Percentiles rank a stretch among this genome's conserved stretches.
Conservation (phyloP, 352 stramenopile genomes). For the Phytophthora pisi region DNA sequence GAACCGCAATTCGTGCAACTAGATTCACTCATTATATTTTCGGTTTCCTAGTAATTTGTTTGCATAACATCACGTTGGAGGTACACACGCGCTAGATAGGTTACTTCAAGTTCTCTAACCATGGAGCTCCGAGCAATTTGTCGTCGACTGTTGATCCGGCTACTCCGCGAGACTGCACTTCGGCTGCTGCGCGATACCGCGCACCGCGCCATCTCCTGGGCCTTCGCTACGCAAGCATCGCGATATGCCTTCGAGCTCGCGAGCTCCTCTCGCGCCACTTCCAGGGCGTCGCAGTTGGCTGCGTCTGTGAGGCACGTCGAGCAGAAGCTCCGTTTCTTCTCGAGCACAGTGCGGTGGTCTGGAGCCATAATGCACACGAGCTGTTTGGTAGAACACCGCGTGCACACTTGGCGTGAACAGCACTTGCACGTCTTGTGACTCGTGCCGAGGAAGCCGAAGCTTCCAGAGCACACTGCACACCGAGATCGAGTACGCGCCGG, state of each 20-base stretch:
- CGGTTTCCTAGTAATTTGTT: background rate
- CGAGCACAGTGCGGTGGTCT: slow-evolving; percentile 37
- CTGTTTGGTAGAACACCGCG: slow-evolving; percentile 38
- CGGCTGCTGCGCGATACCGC: slow-evolving; percentile 10
- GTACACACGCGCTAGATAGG: slow-evolving; percentile 8
- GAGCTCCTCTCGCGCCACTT: slow-evolving; percentile 43
- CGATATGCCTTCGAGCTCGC: slow-evolving; percentile 31
- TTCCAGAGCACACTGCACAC: slow-evolving; percentile 37
- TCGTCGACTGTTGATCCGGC: slow-evolving; percentile 26
- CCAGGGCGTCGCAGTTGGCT: slow-evolving; percentile 37
- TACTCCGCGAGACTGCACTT: slow-evolving; percentile 30
- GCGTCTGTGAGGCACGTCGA: slow-evolving; percentile 37
- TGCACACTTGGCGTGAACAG: slow-evolving; percentile 38
- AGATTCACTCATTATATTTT: slow-evolving; percentile 2
- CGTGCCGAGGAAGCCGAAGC: slow-evolving; percentile 41
- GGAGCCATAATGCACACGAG: slow-evolving; percentile 38
- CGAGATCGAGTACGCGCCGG: slow-evolving; percentile 8
- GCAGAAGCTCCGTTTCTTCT: slow-evolving; percentile 42
- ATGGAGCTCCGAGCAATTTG: slow-evolving; percentile 18
- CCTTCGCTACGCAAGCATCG: slow-evolving; percentile 26
- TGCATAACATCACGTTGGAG: background rate
- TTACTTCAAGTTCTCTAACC: slow-evolving; percentile 5
- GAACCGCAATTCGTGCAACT: background rate
- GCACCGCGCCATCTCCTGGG: slow-evolving; percentile 29
- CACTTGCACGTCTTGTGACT: slow-evolving; percentile 40